phyloP scores from a whole-genome alignment of 148 eudicot genomes.

The Vaccinium myrtillus region DNA sequence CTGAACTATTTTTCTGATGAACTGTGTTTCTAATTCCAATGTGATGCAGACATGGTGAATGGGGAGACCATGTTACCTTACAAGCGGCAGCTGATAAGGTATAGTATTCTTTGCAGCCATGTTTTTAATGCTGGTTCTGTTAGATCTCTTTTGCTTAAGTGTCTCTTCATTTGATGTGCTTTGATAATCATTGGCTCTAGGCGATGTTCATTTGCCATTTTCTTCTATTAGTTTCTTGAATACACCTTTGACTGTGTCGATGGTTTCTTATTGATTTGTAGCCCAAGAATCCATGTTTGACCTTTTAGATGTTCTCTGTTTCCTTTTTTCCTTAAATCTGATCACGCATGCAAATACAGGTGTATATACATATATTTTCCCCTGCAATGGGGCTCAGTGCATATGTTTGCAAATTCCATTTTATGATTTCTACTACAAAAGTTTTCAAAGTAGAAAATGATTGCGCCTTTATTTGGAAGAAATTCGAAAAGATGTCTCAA shows the following conservation, averaged over 20 bases:
- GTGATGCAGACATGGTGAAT: slow-evolving; percentile 70
- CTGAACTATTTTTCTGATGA: slow-evolving; percentile 10
- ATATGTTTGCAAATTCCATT: neutral
- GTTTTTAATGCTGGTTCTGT: neutral
- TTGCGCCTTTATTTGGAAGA: neutral
- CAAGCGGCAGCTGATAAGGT: slow-evolving; percentile 97
- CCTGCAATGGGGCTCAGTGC: neutral
- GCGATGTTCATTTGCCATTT: neutral
- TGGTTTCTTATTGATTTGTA: neutral
- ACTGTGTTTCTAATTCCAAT: neutral
- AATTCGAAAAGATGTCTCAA: neutral
- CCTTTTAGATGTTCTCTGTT: neutral
- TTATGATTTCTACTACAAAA: neutral
- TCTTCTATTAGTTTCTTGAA: slow-evolving; percentile 7
- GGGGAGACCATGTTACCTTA: slow-evolving; percentile 92
- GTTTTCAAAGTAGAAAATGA: neutral
- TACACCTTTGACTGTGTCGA: neutral
- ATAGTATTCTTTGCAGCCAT: slow-evolving; percentile 12
- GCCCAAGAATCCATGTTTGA: neutral
- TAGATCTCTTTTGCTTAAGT: neutral
- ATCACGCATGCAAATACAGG: neutral
- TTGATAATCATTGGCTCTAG: neutral
- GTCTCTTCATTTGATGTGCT: slow-evolving; percentile 2
- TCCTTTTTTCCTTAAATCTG: neutral
- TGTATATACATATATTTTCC: neutral